A percentile compares a stretch with the other conserved stretches of the same genome.
Evolutionary conservation across 345 rosid species (phyloP).

Genomic region (Citrus maxima): DNA sequence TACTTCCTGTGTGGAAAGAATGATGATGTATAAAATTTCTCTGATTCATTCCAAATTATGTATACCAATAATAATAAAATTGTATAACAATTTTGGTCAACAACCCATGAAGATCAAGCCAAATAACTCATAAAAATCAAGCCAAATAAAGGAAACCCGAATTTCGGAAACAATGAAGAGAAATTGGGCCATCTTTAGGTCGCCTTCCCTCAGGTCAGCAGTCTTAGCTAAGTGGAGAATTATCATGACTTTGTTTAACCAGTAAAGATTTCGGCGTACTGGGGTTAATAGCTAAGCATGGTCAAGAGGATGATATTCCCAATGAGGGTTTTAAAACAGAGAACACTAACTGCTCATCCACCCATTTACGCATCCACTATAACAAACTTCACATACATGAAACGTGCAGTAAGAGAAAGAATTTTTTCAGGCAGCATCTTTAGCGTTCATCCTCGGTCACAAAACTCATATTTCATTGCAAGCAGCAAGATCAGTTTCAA

Average conservation of each 20-base stretch:
- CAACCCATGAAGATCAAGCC: neutral
- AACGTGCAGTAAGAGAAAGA: neutral
- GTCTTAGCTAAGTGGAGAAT: neutral
- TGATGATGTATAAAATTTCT: constrained; percentile 12
- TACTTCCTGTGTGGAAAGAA: constrained; percentile 78
- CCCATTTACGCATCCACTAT: neutral
- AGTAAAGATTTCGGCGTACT: neutral
- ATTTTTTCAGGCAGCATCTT: neutral
- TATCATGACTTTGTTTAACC: neutral
- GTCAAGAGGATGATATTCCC: neutral
- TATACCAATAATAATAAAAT: neutral
- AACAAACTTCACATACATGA: neutral
- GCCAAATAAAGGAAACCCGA: neutral
- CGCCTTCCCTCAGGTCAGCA: too few relatives aligned
- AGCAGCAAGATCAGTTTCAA: neutral
- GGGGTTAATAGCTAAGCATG: neutral
- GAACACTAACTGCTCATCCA: neutral
- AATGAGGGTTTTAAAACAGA: neutral
- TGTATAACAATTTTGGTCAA: constrained; percentile 5
- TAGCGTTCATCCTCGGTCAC: neutral
- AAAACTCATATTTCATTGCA: neutral
- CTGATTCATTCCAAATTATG: constrained; percentile 12
- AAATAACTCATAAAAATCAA: neutral
- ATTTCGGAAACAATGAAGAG: too few relatives aligned
- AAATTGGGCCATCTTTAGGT: too few relatives aligned